phyloP scores from a whole-genome alignment of 192 early-diverging fungal genomes.

The Thamnidium elegans region DNA sequence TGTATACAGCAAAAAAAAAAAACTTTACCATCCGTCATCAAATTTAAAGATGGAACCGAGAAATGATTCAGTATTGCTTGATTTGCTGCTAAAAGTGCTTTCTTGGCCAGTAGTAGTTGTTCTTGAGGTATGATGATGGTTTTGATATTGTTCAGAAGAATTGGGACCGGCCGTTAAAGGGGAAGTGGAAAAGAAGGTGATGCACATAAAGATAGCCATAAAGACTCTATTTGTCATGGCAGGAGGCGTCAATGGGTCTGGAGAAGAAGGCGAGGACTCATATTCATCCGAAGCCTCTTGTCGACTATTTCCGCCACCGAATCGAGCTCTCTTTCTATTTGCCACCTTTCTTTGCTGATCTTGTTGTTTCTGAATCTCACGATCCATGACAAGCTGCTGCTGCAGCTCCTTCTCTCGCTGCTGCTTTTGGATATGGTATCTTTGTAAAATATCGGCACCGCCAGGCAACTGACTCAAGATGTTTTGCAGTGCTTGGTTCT shows the following conservation, averaged over 20 bases:
- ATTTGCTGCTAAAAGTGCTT: too few species aligned
- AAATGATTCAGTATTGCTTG: background rate
- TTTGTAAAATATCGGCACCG: conserved; percentile 35
- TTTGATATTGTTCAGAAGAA: conserved; percentile 18
- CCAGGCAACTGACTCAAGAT: conserved; percentile 47
- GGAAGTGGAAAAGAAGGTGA: conserved; percentile 49
- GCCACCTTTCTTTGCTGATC: conserved; percentile 14
- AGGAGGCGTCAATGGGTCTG: conserved; percentile 31
- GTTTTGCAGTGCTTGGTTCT: conserved; percentile 43
- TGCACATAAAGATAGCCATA: conserved; percentile 61
- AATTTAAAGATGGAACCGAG: conserved; percentile 13
- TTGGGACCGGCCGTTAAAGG: conserved; percentile 31
- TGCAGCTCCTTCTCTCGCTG: conserved; percentile 5
- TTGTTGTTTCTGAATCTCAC: conserved; percentile 12
- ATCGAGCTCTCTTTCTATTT: conserved; percentile 12
- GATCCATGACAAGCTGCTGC: conserved; percentile 5
- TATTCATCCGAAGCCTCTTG: conserved; percentile 1
- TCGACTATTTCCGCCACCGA: too few species aligned
- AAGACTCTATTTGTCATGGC: conserved; percentile 38
- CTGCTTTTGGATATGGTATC: conserved; percentile 19
- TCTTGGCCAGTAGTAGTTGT: background rate
- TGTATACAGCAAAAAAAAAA: conserved; percentile 1
- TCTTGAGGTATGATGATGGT: conserved; percentile 32
- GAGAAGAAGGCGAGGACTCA: conserved; percentile 24
- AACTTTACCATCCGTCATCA: conserved; percentile 7